These are phyloP conservation scores for Cladorrhinum sp. DNA, from an alignment of 2,329 filamentous ascomycete species.

Conservation along the genomic window DNA sequence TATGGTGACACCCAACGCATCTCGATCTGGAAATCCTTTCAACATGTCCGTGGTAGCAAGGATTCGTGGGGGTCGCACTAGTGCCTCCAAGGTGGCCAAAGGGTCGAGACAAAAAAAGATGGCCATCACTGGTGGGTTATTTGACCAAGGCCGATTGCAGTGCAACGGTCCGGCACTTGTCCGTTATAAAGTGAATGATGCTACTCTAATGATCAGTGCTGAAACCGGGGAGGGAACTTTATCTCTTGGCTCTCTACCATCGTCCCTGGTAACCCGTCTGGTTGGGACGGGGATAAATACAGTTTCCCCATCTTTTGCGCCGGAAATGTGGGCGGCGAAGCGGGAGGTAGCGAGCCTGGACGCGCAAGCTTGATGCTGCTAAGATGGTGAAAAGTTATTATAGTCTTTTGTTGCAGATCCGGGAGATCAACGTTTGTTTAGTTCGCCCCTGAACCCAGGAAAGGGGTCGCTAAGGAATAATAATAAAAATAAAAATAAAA, in stretches of 20 bases:
- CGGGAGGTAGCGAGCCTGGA: not conserved
- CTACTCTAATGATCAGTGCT: not conserved
- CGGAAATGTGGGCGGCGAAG: not conserved
- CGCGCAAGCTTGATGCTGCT: not conserved
- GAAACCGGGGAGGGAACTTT: not conserved
- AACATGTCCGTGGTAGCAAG: not conserved
- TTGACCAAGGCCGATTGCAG: not conserved
- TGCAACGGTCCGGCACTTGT: not conserved
- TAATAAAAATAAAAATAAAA: no score
- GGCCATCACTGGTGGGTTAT: not conserved
- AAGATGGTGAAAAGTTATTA: not conserved
- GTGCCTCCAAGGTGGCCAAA: no score
- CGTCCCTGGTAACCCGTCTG: not conserved
- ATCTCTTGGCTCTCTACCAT: not conserved
- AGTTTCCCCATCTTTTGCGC: not conserved
- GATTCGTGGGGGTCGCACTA: no score
- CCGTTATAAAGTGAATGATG: not conserved
- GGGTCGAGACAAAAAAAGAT: no score
- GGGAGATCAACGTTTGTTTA: not conserved
- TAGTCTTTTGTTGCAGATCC: not conserved
- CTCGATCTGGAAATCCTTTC: not conserved
- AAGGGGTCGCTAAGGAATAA: not conserved
- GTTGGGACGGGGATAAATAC: not conserved
- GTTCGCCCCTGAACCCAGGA: not conserved
- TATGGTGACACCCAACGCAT: not conserved